Evolutionary conservation across 2,329 filamentous ascomycete genomes (phyloP), one percentile per base, ranked within the genome.

Genomic region (Arthrobotrys sphaeroides): DNA sequence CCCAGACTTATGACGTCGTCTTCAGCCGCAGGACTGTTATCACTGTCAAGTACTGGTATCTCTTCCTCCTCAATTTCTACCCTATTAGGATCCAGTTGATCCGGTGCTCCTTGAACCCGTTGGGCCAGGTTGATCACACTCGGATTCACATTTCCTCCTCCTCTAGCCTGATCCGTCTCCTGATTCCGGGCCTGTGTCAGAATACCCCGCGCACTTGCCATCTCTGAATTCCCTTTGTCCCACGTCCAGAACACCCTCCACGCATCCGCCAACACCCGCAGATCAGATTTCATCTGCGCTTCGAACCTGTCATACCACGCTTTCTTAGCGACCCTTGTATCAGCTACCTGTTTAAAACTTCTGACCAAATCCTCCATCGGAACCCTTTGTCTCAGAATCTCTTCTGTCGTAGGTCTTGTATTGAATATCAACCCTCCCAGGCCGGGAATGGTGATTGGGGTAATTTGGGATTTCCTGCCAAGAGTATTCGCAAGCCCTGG

Each of bases 171-270:
- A 26, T 5, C 57, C 20, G n/a, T n/a, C n/a, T n/a, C 6, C 22
- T 43, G 2, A 10, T 18, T 33, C 26, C 42, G 4, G 20, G 24
- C 10, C 38, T 38, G 16, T 22, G n/a, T 22, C 24, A 12, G n/a
- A n/a, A n/a, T n/a, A n/a, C n/a, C n/a, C n/a, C n/a, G n/a, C n/a
- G n/a, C n/a, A n/a, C n/a, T n/a, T n/a, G n/a, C n/a, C n/a, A 42
- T 40, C 45, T 57, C 64, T 6, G 9, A 12, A 22, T 55, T 18
- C 7, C 26, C 59, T 16, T 47, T 33, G 40, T 65, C 24, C 68
- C 68, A 73, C 10, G 59, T 59, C 68, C 60, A 65, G 6, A 65
- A 28, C 3, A 59, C 59, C 24, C 49, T 64, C 68, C 59, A 64
- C 6, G 47, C 57, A 3, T 45, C 45, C 7, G 47, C 59, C 24